Evolutionary conservation across 805 yeast species (phyloP), one percentile per base, ranked within the genome.

Genomic region (Hyphopichia homilentoma): DNA sequence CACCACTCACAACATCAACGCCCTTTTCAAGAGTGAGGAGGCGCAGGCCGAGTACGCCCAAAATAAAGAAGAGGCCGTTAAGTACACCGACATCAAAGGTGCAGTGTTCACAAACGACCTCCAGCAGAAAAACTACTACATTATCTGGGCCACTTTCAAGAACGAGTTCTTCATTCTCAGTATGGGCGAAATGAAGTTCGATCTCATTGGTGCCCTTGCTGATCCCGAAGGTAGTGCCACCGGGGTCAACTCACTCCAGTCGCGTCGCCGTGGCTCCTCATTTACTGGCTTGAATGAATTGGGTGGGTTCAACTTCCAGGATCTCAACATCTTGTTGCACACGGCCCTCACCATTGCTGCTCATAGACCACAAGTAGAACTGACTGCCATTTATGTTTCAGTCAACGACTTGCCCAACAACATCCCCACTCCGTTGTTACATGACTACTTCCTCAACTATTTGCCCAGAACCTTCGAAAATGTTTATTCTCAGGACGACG

Each of bases 231-330:
- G 39, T 3, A 21, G 33, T 17, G 26, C 26, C 7, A 39, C 35
- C 13, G 48, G 46, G 18, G 38, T 41, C 7, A n/a, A 7, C 13
- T 8, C 14, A 12, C 26, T 24, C 14, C 13, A 7, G 7, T 18
- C 7, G 5, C 32, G 35, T 20, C 45, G 57, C 21, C 41, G 69
- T 17, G 54, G 63, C 8, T 57, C 65, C n/a, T 61, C 68, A 16
- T 59, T 61, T 35, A 47, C 63, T 5, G 62, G 62, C 4, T 32
- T 63, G 20, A 59, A 60, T 42, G 69, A 62, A 4, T 46, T 63
- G 38, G 68, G 66, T n/a, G 68, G 66, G 2, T 47, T 42, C 40
- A 63, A 62, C 35, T 64, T 64, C 48, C 67, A 61, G 34, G 70
- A 64, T 39, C 50, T 61, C 36, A 65, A 58, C 38, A 39, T 63